Conservation (phyloP, 1,139 yeast species). For the Candida sanyaensis region DNA sequence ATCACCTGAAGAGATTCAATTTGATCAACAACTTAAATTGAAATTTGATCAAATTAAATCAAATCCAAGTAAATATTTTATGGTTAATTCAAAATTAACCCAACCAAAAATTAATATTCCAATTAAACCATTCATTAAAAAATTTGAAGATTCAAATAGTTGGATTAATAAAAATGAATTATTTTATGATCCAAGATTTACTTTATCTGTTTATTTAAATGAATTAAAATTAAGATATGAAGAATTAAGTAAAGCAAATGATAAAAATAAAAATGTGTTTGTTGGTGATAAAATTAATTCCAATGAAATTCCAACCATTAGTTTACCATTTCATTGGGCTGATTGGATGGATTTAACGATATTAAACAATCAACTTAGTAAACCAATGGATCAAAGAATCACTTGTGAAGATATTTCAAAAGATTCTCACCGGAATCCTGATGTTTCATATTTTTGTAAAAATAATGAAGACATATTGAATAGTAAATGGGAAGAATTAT, state of each 20-base stretch:
- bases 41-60: constrained; percentile 15
- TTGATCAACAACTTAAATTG: neutral
- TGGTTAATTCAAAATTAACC: constrained; percentile 29
- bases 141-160: constrained; percentile 10
- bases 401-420: constrained; percentile 23
- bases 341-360: constrained; percentile 27
- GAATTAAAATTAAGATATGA: constrained; percentile 20
- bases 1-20: constrained; percentile 17
- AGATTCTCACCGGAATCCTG: constrained; percentile 22
- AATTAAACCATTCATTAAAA: constrained; percentile 20
- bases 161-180: constrained; percentile 18
- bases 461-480: constrained; percentile 21
- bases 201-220: constrained; percentile 43
- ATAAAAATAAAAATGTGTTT: constrained; percentile 10
- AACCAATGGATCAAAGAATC: constrained; percentile 20
- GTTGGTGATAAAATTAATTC: constrained; percentile 9
- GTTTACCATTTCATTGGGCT: constrained; percentile 36
- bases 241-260: neutral
- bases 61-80: constrained; percentile 25
- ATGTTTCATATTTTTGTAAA: constrained; percentile 23
- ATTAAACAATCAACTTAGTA: constrained; percentile 41
- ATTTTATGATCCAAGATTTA: constrained; percentile 47
- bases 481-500: constrained; percentile 20
- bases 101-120: constrained; percentile 24
- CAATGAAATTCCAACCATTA: neutral